Base-by-base conservation (phyloP, 371 early-diverging fungal species). In the Choanephora cucurbitarum region DNA sequence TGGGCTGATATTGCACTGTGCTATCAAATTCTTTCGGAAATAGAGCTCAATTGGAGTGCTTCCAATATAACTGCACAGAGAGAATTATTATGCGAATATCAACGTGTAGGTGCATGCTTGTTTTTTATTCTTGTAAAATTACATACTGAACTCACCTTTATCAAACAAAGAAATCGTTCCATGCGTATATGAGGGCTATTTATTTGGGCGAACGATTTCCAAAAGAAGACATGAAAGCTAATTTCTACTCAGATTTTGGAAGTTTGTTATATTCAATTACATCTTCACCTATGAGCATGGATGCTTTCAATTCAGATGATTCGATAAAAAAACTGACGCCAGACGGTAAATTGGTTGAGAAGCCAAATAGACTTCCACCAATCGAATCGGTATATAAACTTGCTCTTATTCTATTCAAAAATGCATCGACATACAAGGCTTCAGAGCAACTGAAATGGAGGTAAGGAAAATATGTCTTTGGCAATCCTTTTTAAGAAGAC, bases 1-100 rank as follows among this genome's bases (percentile, higher is more conserved):
- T 91, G 91, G 91, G 72, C 82, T 49, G 81, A 82, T 39, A 65
- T 89, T 11, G 91, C 81, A 8, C 58, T 64, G 10, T 83, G 81
- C 34, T 86, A 78, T 55, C 70, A 76, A 49, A 69, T 75, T 19
- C 54, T 85, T 24, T 81, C 87, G 10, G 84, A 88, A 39, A 90
- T 89, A 58, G 80, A 81, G 31, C 55, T 91, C 37, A 73, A 75
- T 8, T 87, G 86, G 79, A 88, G 80, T 59, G 89, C 91, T 0
- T 63, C 66, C 9, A 83, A 87, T 37, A 84, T 91, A 44, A 61
- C 53, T 18, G 66, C 64, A 1, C 77, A 80, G 45, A 74, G 67
- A 23, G 58, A 58, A 4, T 57, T 75, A 10, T 87, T 91, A 17
- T 69, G 76, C 1, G 75, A 73, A 33, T 81, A 79, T 53, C 91